A percentile compares a stretch with the other conserved stretches of the same genome.
Evolutionary conservation across 2,329 filamentous ascomycete species (phyloP).

Genomic region (Samsoniella hepiali): DNA sequence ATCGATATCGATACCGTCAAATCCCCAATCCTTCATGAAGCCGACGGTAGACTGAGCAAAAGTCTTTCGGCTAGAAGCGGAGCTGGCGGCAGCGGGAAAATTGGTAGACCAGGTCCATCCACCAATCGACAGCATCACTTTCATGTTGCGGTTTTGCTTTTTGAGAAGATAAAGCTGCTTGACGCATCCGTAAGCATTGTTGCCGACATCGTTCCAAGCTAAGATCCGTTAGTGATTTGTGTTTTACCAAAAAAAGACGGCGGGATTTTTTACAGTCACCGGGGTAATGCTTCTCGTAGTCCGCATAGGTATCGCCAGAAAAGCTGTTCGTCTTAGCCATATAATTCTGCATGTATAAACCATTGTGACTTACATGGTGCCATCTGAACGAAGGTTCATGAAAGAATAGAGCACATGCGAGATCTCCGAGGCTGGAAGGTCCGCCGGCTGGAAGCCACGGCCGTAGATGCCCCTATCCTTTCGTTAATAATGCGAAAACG

Average conservation of each 20-base stretch:
- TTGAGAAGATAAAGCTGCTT: slow-evolving; percentile 80
- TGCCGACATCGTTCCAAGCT: slow-evolving; percentile 59
- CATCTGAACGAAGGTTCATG: slow-evolving; percentile 67
- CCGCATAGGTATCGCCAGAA: slow-evolving; percentile 66
- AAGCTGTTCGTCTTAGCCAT: slow-evolving; percentile 37
- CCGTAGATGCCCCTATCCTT: slow-evolving; percentile 65
- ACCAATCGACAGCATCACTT: slow-evolving; percentile 75
- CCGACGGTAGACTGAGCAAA: slow-evolving; percentile 70
- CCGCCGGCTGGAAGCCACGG: slow-evolving; percentile 67
- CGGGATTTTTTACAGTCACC: slow-evolving; percentile 52
- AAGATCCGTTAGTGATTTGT: slow-evolving; percentile 25
- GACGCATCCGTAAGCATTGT: slow-evolving; percentile 75
- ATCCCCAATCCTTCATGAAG: slow-evolving; percentile 70
- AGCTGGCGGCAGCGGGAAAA: slow-evolving; percentile 66
- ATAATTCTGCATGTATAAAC: too few species aligned
- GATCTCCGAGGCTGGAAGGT: slow-evolving; percentile 66
- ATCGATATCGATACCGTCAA: slow-evolving; percentile 47
- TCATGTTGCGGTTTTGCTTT: slow-evolving; percentile 72
- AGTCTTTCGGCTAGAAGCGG: slow-evolving; percentile 54
- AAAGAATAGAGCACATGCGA: slow-evolving; percentile 81
- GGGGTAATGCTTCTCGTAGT: slow-evolving; percentile 69
- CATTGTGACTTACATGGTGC: slow-evolving; percentile 59
- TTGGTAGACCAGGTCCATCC: slow-evolving; percentile 82
- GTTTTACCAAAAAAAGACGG: not conserved
- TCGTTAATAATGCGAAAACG: not conserved